Percentiles rank a stretch among this genome's conserved stretches.
Evolutionary conservation across 73 alveolate species (phyloP).

Genomic region (Paramecium tetraurelia): DNA sequence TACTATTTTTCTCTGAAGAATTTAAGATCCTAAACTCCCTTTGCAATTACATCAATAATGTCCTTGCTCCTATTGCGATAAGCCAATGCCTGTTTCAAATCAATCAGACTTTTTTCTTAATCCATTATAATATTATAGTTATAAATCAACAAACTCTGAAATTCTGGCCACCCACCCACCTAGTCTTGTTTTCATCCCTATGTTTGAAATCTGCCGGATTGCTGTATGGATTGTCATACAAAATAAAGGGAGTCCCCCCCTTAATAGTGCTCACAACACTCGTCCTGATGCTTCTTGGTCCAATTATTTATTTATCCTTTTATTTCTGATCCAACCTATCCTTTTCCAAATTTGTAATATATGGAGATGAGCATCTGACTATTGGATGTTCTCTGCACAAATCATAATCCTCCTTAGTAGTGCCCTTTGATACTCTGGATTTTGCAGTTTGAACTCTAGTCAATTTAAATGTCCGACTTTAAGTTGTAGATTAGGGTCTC

Average conservation of each 20-base stretch:
- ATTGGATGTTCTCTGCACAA: slow-evolving; percentile 11
- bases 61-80: not conserved
- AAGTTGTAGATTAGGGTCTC: not conserved
- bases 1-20: not conserved
- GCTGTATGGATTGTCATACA: not conserved
- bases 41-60: not conserved
- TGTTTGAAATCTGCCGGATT: slow-evolving; percentile 13
- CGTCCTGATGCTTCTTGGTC: not conserved
- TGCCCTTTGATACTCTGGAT: slow-evolving; percentile 12
- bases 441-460: slow-evolving; percentile 41
- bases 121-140: slow-evolving; percentile 11
- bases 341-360: slow-evolving; percentile 16
- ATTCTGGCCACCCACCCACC: slow-evolving; percentile 2
- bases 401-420: not conserved
- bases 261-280: not conserved
- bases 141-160: slow-evolving; percentile 17
- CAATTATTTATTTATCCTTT: slow-evolving; percentile 1
- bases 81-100: not conserved
- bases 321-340: not conserved
- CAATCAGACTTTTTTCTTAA: not conserved
- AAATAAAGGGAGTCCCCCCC: not conserved
- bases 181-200: slow-evolving; percentile 1
- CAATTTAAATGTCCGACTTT: slow-evolving; percentile 13
- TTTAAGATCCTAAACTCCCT: not conserved
- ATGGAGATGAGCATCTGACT: slow-evolving; percentile 48